These are phyloP conservation scores for Vanrija humicola DNA, from an alignment of 1,284 basidiomycete genomes.

Conservation along the genomic window DNA sequence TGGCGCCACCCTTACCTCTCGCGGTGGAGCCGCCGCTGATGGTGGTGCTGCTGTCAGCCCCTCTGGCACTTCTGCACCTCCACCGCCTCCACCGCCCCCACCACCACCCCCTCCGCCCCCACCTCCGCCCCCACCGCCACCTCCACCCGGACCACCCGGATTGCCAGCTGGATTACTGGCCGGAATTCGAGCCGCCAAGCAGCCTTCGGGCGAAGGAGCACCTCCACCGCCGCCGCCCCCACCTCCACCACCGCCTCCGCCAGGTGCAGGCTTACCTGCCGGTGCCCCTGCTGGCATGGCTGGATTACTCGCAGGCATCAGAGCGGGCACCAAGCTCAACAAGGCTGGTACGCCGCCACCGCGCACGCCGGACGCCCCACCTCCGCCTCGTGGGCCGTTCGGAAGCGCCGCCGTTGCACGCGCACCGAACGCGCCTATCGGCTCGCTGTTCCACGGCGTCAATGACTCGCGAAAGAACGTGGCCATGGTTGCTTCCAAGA, in stretches of 20 bases:
- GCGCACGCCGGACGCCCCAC: slow-evolving; percentile 5
- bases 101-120: slow-evolving; percentile 18
- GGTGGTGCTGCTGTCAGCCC: neutral
- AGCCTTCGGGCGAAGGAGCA: neutral
- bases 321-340: slow-evolving; percentile 40
- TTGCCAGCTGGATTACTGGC: too few relatives aligned
- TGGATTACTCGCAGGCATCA: slow-evolving; percentile 43
- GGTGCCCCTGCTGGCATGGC: slow-evolving; percentile 31
- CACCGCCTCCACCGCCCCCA: slow-evolving; percentile 9
- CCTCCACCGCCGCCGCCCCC: slow-evolving; percentile 21
- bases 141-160: slow-evolving; percentile 1
- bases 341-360: slow-evolving; percentile 7
- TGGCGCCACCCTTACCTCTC: too few relatives aligned
- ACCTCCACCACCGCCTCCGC: slow-evolving; percentile 49
- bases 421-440: slow-evolving; percentile 36
- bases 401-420: slow-evolving; percentile 23
- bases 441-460: slow-evolving; percentile 35
- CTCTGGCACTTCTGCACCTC: neutral
- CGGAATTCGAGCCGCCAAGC: too few relatives aligned
- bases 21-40: neutral
- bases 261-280: slow-evolving; percentile 8
- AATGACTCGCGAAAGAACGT: slow-evolving; percentile 71
- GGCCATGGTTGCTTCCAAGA: slow-evolving; percentile 73
- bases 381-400: slow-evolving; percentile 5
- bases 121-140: slow-evolving; percentile 27